These are phyloP conservation scores for Bolboschoenus planiculmis DNA, from an alignment of 176 grass and related monocot species.

Conservation along the genomic window DNA sequence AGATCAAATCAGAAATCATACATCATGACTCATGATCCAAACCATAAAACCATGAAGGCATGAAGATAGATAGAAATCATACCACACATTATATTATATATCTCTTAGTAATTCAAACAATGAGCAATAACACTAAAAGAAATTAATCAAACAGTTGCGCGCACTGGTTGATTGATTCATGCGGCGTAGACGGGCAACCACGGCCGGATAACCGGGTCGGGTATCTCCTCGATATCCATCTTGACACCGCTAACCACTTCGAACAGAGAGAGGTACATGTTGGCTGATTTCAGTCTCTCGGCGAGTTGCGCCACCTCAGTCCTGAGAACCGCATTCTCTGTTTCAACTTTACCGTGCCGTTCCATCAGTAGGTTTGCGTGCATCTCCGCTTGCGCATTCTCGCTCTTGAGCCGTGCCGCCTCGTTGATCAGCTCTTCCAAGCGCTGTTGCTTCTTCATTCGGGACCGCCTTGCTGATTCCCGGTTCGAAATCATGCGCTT, in stretches of 20 bases:
- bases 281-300: slow-evolving; percentile 3
- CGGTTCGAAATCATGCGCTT: slow-evolving; percentile 49
- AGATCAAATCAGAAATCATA: neutral
- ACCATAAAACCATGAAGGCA: neutral
- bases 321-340: slow-evolving; percentile 24
- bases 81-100: neutral
- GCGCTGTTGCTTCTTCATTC: slow-evolving; percentile 37
- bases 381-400: slow-evolving; percentile 22
- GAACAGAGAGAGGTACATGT: slow-evolving; percentile 23
- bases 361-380: slow-evolving; percentile 15
- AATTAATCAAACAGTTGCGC: slow-evolving; percentile 2
- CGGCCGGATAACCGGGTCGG: slow-evolving; percentile 1
- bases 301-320: slow-evolving; percentile 1
- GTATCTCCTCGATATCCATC: slow-evolving; percentile 17
- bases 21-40: neutral
- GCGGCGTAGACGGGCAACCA: slow-evolving; percentile 7
- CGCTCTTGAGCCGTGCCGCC: slow-evolving; percentile 12
- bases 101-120: neutral
- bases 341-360: slow-evolving; percentile 11
- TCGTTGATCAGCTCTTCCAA: slow-evolving; percentile 30
- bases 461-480: slow-evolving; percentile 44
- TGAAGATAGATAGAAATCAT: neutral
- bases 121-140: neutral
- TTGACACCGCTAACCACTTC: slow-evolving; percentile 16
- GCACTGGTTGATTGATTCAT: neutral